Conservation (phyloP, 2,329 filamentous ascomycete species). For the Harringtonia lauricola region DNA sequence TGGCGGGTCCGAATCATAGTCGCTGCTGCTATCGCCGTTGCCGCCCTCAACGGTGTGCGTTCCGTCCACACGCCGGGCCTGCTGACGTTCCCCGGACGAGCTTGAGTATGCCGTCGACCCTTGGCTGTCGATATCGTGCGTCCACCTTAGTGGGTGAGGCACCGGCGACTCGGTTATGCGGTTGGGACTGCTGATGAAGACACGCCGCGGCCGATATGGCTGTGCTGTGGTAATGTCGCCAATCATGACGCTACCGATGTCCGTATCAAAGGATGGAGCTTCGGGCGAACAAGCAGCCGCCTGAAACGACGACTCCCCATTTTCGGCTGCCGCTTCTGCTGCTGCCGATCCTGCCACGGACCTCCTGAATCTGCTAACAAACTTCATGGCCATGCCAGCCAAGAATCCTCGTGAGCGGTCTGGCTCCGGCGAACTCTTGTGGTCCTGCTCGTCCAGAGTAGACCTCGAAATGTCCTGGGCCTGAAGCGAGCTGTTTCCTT, state of each 20-base stretch:
- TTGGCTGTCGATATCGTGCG: background rate
- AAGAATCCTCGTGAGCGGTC: slow-evolving; percentile 2
- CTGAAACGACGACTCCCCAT: background rate
- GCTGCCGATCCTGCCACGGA: background rate
- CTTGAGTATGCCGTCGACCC: background rate
- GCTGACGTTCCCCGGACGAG: too few species aligned
- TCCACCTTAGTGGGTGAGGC: background rate
- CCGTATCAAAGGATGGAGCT: slow-evolving; percentile 9
- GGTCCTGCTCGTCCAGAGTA: background rate
- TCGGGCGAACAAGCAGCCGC: background rate
- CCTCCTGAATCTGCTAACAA: slow-evolving; percentile 4
- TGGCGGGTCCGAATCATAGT: too few species aligned
- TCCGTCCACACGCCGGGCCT: too few species aligned
- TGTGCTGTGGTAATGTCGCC: slow-evolving; percentile 10
- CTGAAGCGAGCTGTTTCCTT: background rate
- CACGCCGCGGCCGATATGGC: slow-evolving; percentile 10
- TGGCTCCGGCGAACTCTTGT: background rate
- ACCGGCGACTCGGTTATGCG: slow-evolving; percentile 8
- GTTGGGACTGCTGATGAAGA: slow-evolving; percentile 10
- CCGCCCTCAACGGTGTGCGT: too few species aligned
- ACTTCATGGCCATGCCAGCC: slow-evolving; percentile 2
- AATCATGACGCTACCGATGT: slow-evolving; percentile 10
- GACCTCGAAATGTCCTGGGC: slow-evolving; percentile 1
- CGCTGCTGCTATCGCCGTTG: too few species aligned
- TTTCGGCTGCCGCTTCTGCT: background rate